phyloP scores from a whole-genome alignment of 176 grass and related monocot species.

The Oryza glumipatula region DNA sequence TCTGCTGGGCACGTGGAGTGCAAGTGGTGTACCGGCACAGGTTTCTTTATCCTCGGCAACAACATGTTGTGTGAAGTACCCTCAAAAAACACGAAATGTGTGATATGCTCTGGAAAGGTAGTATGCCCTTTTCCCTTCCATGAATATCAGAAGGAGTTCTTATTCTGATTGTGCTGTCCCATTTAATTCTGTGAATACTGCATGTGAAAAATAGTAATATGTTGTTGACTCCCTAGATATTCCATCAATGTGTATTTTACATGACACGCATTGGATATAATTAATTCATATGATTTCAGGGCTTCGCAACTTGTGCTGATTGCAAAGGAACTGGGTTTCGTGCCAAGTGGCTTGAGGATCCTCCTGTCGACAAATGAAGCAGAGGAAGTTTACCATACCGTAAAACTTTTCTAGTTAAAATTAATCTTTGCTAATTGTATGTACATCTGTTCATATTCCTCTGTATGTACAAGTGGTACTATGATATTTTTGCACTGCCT shows the following conservation, averaged over 20 bases:
- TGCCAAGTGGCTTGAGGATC: constrained; percentile 90
- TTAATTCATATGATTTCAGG: constrained; percentile 60
- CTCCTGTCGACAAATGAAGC: constrained; percentile 55
- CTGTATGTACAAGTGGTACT: constrained; percentile 9
- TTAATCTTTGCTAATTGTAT: constrained; percentile 36
- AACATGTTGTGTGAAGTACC: constrained; percentile 95
- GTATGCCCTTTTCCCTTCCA: constrained; percentile 9
- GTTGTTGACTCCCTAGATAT: neutral
- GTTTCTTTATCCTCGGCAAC: constrained; percentile 96
- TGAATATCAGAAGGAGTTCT: neutral
- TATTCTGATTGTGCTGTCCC: neutral
- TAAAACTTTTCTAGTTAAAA: constrained; percentile 38
- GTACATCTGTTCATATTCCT: constrained; percentile 30
- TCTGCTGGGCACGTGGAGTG: constrained; percentile 84
- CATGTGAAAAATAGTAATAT: constrained; percentile 32
- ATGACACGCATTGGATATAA: constrained; percentile 16
- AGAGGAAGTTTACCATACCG: constrained; percentile 13
- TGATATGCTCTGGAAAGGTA: constrained; percentile 91
- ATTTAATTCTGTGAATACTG: constrained; percentile 22
- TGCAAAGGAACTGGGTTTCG: constrained; percentile 97
- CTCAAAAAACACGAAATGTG: constrained; percentile 78
- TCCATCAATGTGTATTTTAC: constrained; percentile 21
- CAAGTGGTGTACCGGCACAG: constrained; percentile 88
- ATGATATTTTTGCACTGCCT: constrained; percentile 33
- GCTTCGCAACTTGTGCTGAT: constrained; percentile 64